Percentiles rank a stretch among this genome's conserved stretches.
These are phyloP conservation scores for Debaryomyces prosopidis DNA, from an alignment of 805 yeast genomes.

Conservation along the genomic window DNA sequence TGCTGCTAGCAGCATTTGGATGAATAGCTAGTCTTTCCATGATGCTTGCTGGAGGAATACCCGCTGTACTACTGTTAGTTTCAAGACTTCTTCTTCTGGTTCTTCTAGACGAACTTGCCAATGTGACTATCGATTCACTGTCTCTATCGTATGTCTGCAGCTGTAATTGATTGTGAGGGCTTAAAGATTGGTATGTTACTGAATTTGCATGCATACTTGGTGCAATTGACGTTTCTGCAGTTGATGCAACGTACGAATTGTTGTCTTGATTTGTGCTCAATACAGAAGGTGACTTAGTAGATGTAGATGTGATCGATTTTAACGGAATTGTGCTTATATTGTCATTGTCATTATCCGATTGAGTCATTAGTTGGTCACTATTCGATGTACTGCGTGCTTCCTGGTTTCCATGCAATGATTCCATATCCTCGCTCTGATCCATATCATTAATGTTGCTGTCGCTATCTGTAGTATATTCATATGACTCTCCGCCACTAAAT, in stretches of 20 bases:
- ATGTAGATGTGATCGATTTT: conserved; percentile 43
- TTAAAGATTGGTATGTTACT: background rate
- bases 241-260: conserved; percentile 39
- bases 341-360: conserved; percentile 35
- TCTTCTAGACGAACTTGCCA: conserved; percentile 42
- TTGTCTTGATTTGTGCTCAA: conserved; percentile 33
- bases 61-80: conserved; percentile 64
- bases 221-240: conserved; percentile 52
- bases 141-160: conserved; percentile 31
- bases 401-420: conserved; percentile 7
- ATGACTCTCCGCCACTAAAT: background rate
- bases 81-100: conserved; percentile 43
- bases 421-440: conserved; percentile 3
- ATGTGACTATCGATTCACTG: conserved; percentile 43
- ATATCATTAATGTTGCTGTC: background rate
- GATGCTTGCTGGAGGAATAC: conserved; percentile 74
- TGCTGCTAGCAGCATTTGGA: conserved; percentile 29
- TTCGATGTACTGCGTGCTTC: conserved; percentile 7
- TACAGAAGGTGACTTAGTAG: conserved; percentile 41
- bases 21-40: conserved; percentile 50
- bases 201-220: conserved; percentile 31
- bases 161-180: background rate
- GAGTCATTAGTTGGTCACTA: conserved; percentile 19
- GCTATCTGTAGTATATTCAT: background rate
- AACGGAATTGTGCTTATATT: conserved; percentile 51